phyloP scores from a whole-genome alignment of 2,329 filamentous ascomycete species.

The Thelonectria blattea region DNA sequence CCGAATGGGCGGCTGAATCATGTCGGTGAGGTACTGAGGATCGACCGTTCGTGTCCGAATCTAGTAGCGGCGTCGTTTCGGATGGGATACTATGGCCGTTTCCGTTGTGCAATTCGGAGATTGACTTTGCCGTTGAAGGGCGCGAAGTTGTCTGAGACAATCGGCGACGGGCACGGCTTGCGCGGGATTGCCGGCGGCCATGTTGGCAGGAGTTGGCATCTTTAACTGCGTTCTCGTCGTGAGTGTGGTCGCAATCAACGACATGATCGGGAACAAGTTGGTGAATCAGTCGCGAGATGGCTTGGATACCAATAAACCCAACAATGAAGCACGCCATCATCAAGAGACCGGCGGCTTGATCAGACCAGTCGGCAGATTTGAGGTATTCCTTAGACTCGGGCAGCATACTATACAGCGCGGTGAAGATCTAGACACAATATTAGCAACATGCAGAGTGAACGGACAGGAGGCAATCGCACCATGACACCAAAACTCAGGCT shows the following conservation, averaged over 20 bases:
- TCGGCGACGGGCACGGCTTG: conserved; percentile 42
- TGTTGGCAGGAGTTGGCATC: conserved; percentile 35
- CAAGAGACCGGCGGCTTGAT: conserved; percentile 70
- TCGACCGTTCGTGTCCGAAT: conserved; percentile 37
- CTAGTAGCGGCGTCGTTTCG: conserved; percentile 59
- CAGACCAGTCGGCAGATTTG: conserved; percentile 67
- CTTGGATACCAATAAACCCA: conserved; percentile 78
- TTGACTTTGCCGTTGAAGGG: conserved; percentile 26
- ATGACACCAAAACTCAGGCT: conserved; percentile 96
- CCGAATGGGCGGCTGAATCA: conserved; percentile 37
- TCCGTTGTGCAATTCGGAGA: conserved; percentile 27
- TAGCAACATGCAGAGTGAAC: conserved; percentile 7
- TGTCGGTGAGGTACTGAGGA: conserved; percentile 38
- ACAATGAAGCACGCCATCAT: conserved; percentile 73
- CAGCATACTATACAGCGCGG: conserved; percentile 90
- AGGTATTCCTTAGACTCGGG: conserved; percentile 85
- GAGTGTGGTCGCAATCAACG: conserved; percentile 79
- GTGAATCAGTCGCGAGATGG: conserved; percentile 75
- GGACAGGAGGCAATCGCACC: conserved; percentile 60
- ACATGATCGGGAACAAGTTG: conserved; percentile 78
- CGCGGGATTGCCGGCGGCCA: conserved; percentile 39
- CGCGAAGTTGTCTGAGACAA: conserved; percentile 36
- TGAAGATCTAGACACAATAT: conserved; percentile 75
- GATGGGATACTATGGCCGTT: conserved; percentile 33
- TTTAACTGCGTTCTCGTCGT: conserved; percentile 58